These are phyloP conservation scores for Linderina pennispora DNA, from an alignment of 192 early-diverging fungal species.

Conservation along the genomic window DNA sequence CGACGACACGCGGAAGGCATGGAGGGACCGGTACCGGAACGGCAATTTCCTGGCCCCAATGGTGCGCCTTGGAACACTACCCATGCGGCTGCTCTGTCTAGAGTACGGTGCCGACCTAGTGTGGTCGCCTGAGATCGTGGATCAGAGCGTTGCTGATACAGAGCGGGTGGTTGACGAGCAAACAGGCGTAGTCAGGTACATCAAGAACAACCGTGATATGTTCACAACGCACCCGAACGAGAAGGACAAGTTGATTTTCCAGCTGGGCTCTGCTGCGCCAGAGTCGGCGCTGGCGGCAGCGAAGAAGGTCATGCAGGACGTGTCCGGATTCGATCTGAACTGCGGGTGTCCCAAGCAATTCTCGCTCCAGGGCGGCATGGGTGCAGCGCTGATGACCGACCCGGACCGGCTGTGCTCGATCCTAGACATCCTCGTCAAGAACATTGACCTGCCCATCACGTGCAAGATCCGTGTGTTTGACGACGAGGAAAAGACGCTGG, in stretches of 20 bases:
- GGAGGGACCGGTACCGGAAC: constrained; percentile 34
- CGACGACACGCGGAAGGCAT: constrained; percentile 1
- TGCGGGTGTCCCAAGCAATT: constrained; percentile 98
- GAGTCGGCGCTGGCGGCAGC: constrained; percentile 85
- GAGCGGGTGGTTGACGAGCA: constrained; percentile 62
- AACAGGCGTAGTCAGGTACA: constrained; percentile 75
- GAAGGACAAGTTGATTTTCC: constrained; percentile 75
- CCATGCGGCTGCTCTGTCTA: constrained; percentile 79
- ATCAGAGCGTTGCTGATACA: constrained; percentile 73
- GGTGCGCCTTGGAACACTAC: constrained; percentile 90
- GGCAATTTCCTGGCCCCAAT: constrained; percentile 88
- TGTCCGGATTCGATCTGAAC: constrained; percentile 90
- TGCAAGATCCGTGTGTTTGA: constrained; percentile 84
- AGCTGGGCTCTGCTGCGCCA: constrained; percentile 87
- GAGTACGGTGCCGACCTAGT: constrained; percentile 92
- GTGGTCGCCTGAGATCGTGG: constrained; percentile 86
- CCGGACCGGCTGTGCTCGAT: constrained; percentile 80
- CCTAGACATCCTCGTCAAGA: constrained; percentile 62
- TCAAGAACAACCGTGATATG: constrained; percentile 51
- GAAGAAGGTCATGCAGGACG: constrained; percentile 75
- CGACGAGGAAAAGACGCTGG: constrained; percentile 70
- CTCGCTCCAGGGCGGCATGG: constrained; percentile 91
- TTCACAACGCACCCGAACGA: constrained; percentile 78
- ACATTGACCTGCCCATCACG: constrained; percentile 71
- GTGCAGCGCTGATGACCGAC: constrained; percentile 78